A percentile compares a stretch with the other conserved stretches of the same genome.
Evolutionary conservation across 2,329 filamentous ascomycete species (phyloP).

Genomic region (Aspergillus transmontanensis): DNA sequence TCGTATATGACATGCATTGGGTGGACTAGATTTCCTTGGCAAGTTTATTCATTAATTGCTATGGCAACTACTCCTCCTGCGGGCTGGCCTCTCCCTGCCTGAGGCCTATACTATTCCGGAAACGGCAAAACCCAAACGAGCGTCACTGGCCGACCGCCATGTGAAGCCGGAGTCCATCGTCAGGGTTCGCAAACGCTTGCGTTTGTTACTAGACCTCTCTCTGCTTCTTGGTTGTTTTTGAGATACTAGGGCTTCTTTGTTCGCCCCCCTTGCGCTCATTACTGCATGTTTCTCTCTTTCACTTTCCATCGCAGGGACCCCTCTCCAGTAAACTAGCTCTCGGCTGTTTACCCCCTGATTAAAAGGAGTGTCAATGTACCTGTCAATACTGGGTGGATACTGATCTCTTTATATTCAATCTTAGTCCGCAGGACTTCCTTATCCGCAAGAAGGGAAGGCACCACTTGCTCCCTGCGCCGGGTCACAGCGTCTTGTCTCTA

Average conservation of each 20-base stretch:
- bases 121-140: constrained; percentile 31
- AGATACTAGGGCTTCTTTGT: neutral
- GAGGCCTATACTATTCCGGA: constrained; percentile 23
- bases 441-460: neutral
- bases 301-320: constrained; percentile 22
- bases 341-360: constrained; percentile 14
- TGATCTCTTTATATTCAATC: neutral
- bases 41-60: constrained; percentile 23
- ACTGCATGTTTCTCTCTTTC: constrained; percentile 28
- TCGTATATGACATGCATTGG: neutral
- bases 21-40: neutral
- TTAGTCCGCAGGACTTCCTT: neutral
- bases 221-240: neutral
- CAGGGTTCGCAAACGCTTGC: constrained; percentile 8
- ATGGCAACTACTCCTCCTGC: constrained; percentile 28
- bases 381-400: neutral
- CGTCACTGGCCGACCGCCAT: constrained; percentile 1
- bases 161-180: constrained; percentile 5
- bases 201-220: constrained; percentile 3
- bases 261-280: constrained; percentile 4
- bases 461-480: constrained; percentile 11
- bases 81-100: constrained; percentile 17
- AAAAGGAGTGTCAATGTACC: neutral
- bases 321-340: constrained; percentile 7
- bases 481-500: constrained; percentile 7